Evolutionary conservation across 768 basidiomycete species (phyloP).

Genomic region (Amylocystis lapponica): DNA sequence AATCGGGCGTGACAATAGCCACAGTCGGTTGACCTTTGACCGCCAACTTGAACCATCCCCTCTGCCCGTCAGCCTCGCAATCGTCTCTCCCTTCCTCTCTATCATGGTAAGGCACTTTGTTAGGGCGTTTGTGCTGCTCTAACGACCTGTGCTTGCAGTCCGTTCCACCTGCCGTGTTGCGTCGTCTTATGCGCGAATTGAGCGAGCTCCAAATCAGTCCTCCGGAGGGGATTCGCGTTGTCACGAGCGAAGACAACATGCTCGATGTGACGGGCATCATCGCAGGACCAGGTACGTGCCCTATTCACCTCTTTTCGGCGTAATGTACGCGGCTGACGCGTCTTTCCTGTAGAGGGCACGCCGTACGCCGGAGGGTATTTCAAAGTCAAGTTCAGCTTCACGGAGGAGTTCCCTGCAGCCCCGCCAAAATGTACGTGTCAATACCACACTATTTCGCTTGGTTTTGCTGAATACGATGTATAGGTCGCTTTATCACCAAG

Average conservation of each 20-base stretch:
- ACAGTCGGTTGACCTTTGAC: constrained; percentile 16
- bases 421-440: constrained; percentile 82
- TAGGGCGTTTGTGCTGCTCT: neutral
- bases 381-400: constrained; percentile 78
- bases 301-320: neutral
- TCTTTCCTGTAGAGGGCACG: constrained; percentile 43
- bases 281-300: constrained; percentile 75
- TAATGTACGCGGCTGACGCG: constrained; percentile 9
- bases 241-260: constrained; percentile 84
- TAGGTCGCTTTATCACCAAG: constrained; percentile 89
- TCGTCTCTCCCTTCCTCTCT: neutral
- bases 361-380: constrained; percentile 74
- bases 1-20: constrained; percentile 19
- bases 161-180: constrained; percentile 54
- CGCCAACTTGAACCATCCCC: constrained; percentile 10
- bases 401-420: constrained; percentile 87
- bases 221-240: constrained; percentile 88
- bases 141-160: constrained; percentile 24
- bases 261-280: constrained; percentile 84
- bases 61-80: too few relatives aligned
- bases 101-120: neutral
- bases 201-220: constrained; percentile 75
- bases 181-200: constrained; percentile 85
- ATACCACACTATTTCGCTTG: neutral
- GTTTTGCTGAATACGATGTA: neutral